Conservation (phyloP, 2,329 filamentous ascomycete genomes). For the Xylariaceae sp. region DNA sequence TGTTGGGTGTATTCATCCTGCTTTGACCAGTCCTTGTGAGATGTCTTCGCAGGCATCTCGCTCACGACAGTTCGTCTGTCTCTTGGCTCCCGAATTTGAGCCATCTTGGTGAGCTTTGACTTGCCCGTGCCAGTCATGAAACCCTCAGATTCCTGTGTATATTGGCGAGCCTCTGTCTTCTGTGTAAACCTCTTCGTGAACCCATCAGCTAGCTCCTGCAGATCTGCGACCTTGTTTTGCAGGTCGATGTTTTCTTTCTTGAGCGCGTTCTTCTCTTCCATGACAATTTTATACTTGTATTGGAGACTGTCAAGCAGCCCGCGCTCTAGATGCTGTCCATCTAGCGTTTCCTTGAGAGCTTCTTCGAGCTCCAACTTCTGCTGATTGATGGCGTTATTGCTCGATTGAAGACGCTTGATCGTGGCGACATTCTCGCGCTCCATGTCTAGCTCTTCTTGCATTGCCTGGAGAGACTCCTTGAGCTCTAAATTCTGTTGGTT, state of each 20-base stretch:
- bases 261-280: conserved; percentile 51
- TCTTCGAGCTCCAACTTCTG: conserved; percentile 53
- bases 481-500: conserved; percentile 53
- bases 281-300: conserved; percentile 36
- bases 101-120: conserved; percentile 41
- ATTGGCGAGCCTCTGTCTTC: conserved; percentile 26
- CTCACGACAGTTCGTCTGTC: conserved; percentile 35
- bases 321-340: conserved; percentile 42
- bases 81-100: conserved; percentile 43
- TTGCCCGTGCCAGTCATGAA: conserved; percentile 40
- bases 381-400: conserved; percentile 48
- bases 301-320: conserved; percentile 45
- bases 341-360: conserved; percentile 34
- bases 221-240: conserved; percentile 53
- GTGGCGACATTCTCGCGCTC: conserved; percentile 59
- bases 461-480: conserved; percentile 42
- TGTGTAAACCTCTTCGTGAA: conserved; percentile 36
- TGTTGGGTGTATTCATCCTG: conserved; percentile 46
- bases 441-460: conserved; percentile 42
- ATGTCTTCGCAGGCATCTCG: conserved; percentile 43
- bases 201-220: conserved; percentile 55
- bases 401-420: conserved; percentile 51
- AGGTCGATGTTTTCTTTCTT: conserved; percentile 53
- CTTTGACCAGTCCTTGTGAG: conserved; percentile 39
- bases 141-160: conserved; percentile 56